These are phyloP conservation scores for Pleurotus cornucopiae DNA, from an alignment of 768 basidiomycete genomes.

Conservation along the genomic window DNA sequence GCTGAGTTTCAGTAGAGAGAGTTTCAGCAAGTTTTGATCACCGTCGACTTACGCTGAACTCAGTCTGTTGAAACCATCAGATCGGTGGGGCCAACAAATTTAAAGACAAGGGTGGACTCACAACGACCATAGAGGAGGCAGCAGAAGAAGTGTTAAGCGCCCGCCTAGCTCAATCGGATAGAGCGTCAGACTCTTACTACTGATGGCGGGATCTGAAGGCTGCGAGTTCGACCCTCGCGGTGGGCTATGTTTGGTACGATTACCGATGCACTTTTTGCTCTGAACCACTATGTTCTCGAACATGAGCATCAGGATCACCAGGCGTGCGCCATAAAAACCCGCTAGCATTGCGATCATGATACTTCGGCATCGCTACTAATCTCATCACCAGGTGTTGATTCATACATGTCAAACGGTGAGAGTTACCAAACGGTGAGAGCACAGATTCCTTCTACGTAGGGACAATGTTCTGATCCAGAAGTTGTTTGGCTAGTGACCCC, in stretches of 20 bases:
- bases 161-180: constrained; percentile 66
- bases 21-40: neutral
- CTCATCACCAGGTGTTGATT: neutral
- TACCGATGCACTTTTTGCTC: neutral
- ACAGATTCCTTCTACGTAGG: no score
- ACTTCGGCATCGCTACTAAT: neutral
- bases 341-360: neutral
- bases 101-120: neutral
- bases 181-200: constrained; percentile 57
- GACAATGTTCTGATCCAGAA: no score
- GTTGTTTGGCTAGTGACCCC: no score
- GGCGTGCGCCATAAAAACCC: neutral
- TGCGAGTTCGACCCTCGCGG: constrained; percentile 84
- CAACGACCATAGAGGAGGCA: neutral
- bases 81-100: neutral
- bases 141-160: constrained; percentile 16
- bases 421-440: neutral
- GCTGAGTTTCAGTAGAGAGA: neutral
- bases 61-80: neutral
- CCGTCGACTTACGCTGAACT: neutral
- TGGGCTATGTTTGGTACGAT: constrained; percentile 42
- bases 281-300: no score
- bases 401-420: neutral
- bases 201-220: constrained; percentile 55
- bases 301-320: no score